These are phyloP conservation scores for Xylaria cubensis DNA, from an alignment of 495 filamentous ascomycete genomes.

Conservation along the genomic window DNA sequence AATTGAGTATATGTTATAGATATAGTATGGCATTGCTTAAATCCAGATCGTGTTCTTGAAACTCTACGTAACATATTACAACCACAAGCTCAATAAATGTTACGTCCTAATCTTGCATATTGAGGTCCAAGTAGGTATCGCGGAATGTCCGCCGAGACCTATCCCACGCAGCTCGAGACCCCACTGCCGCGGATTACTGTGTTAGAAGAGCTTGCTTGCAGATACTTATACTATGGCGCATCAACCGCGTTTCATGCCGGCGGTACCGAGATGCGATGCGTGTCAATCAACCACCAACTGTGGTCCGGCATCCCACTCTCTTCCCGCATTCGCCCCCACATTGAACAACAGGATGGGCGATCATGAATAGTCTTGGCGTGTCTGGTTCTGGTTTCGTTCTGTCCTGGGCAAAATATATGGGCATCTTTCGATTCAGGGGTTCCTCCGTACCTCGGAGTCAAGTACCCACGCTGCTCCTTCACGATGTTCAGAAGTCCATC, in stretches of 20 bases:
- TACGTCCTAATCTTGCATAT: not conserved
- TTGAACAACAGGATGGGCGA: not conserved
- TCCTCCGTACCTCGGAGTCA: slow-evolving; percentile 19
- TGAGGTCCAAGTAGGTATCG: not conserved
- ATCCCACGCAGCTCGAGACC: not conserved
- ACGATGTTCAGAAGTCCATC: not conserved
- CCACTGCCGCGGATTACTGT: not conserved
- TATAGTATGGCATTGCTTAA: not conserved
- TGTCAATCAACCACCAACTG: slow-evolving; percentile 13
- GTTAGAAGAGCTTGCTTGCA: too few species aligned
- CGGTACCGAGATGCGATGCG: not conserved
- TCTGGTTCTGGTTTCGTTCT: too few species aligned
- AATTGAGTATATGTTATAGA: not conserved
- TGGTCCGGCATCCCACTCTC: not conserved
- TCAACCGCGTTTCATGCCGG: too few species aligned
- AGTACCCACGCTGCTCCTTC: not conserved
- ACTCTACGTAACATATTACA: too few species aligned
- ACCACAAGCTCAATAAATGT: too few species aligned
- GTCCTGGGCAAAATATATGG: not conserved
- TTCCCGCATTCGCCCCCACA: slow-evolving; percentile 13
- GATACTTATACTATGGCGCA: too few species aligned
- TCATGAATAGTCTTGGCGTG: not conserved
- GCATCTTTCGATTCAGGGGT: slow-evolving; percentile 7
- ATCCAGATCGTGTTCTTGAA: too few species aligned
- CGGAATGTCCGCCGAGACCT: not conserved